Conservation (phyloP, 228 moss, liverwort and hornwort genomes). For the Sphagnum magellanicum region DNA sequence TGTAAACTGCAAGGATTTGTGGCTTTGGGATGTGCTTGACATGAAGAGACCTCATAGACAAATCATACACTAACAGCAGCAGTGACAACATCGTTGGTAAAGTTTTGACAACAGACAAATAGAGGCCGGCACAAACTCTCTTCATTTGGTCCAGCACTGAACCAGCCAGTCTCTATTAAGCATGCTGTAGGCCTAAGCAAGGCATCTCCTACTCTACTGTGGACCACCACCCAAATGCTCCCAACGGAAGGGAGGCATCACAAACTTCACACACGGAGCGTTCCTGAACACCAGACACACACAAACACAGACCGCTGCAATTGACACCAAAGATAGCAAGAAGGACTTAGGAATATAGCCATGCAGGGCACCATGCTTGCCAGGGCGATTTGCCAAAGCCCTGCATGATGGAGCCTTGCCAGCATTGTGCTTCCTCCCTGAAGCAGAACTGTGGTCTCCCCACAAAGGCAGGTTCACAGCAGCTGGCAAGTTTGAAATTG, state of each 20-base stretch:
- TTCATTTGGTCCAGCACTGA: too few relatives aligned
- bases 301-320: slow-evolving; percentile 78
- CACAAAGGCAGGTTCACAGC: slow-evolving; percentile 15
- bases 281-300: slow-evolving; percentile 63
- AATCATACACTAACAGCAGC: too few relatives aligned
- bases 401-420: slow-evolving; percentile 4
- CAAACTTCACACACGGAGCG: slow-evolving; percentile 16
- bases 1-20: too few relatives aligned
- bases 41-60: too few relatives aligned
- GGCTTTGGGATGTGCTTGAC: too few relatives aligned
- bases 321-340: slow-evolving; percentile 75
- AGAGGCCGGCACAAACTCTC: too few relatives aligned
- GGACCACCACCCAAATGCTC: slow-evolving; percentile 21
- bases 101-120: too few relatives aligned
- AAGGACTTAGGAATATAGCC: slow-evolving; percentile 62
- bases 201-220: slow-evolving; percentile 9
- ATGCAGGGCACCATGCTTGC: slow-evolving; percentile 43
- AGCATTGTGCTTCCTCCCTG: slow-evolving; percentile 10
- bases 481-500: neutral
- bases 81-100: too few relatives aligned
- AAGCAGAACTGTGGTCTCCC: slow-evolving; percentile 5
- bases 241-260: slow-evolving; percentile 46
- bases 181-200: too few relatives aligned
- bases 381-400: slow-evolving; percentile 34
- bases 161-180: too few relatives aligned